A percentile compares a stretch with the other conserved stretches of the same genome.
These are phyloP conservation scores for Phytopythium mirpurense DNA, from an alignment of 352 stramenopile genomes.

Conservation along the genomic window DNA sequence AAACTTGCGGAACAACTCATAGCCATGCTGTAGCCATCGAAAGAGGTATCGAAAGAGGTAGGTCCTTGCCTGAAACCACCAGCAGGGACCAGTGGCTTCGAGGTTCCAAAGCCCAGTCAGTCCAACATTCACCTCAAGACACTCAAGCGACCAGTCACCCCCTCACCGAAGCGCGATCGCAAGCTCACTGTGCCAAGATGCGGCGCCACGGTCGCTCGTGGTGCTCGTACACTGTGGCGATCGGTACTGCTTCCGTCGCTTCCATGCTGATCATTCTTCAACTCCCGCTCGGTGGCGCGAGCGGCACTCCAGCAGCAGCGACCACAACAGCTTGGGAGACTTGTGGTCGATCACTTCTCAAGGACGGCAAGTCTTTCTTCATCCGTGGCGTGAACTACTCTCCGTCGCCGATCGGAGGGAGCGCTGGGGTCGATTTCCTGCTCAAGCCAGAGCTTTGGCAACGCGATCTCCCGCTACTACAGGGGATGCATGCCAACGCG, in stretches of 20 bases:
- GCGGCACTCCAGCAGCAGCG: background rate
- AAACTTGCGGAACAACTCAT: no score
- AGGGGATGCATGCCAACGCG: constrained; percentile 30
- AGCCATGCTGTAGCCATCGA: no score
- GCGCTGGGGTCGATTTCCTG: constrained; percentile 26
- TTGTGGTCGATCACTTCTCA: constrained; percentile 26
- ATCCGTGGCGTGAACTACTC: constrained; percentile 37
- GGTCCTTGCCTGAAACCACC: background rate
- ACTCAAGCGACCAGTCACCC: background rate
- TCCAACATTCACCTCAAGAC: background rate
- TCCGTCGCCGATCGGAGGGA: constrained; percentile 23
- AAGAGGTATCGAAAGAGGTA: no score
- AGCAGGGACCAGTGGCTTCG: background rate
- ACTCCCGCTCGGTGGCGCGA: background rate
- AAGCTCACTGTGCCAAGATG: background rate
- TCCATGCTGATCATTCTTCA: background rate
- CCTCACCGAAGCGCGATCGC: background rate
- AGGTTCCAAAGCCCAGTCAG: background rate
- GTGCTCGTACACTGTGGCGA: background rate
- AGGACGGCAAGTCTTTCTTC: constrained; percentile 28
- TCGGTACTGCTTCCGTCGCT: background rate
- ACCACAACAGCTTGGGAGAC: constrained; percentile 14
- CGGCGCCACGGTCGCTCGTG: background rate
- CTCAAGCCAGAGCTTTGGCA: constrained; percentile 22
- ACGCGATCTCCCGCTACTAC: constrained; percentile 26